Base-by-base conservation (phyloP, 2,329 filamentous ascomycete genomes). In the Trichophyton schoenleinii region DNA sequence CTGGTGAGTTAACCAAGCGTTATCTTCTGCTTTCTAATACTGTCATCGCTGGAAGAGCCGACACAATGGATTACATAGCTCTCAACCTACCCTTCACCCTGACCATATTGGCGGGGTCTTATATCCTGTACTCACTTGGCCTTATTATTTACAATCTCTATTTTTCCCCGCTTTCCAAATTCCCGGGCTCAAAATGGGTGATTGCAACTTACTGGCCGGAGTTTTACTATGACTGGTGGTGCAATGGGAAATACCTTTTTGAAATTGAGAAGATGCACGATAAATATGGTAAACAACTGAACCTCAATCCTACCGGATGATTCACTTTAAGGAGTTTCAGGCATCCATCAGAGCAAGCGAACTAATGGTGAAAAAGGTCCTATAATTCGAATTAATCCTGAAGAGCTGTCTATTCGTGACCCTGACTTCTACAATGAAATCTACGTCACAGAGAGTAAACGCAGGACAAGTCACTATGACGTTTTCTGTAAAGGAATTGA, bases 211-310 rank as follows among this genome's bases (percentile, higher is more conserved):
- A 58, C 38, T 67, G 65, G 67, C 62, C 68, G 49, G 67, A 68
- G 44, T 64, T 64, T 28, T 68, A 68, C 59, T 67, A 65, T 25
- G 67, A 68, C 15, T 63, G 64, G 13, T 59, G 65, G n/a, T 60
- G 55, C 31, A 59, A 66, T 53, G 66, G 67, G 7, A 61, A 64
- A 20, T 70, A 69, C 57, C 64, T 68, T 3, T 69, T 66, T 58
- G 62, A 68, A 41, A 70, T 70, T 41, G 64, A 69, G 31, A 63
- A 64, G n/a, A 67, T 70, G 65, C 68, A 71, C 61, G 59, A 69
- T 58, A 66, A 67, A 63, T 70, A 72, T 58, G 70, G 70, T 64
- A 6, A 53, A 53, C 34, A 31, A n/a, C 11, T 7, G 41, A n/a
- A 8, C 25, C n/a, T 53, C 8, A 38, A 38, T 13, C 34, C 34